Evolutionary conservation across 1,284 basidiomycete species (phyloP).

Genomic region (Tilletiaria anomala): DNA sequence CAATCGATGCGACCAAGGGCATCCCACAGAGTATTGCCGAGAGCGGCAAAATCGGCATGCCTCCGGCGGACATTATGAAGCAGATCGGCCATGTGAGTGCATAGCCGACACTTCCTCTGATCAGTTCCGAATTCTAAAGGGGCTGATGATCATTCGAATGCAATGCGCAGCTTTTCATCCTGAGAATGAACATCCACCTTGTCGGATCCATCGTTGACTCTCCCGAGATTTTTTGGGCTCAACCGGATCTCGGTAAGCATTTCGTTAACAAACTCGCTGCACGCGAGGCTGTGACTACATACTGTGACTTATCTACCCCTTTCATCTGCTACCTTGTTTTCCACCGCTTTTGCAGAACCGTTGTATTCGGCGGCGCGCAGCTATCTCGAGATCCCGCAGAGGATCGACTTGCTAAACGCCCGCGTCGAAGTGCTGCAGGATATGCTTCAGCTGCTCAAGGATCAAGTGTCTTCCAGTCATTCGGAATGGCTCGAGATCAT

Average conservation of each 20-base stretch:
- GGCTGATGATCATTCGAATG: neutral
- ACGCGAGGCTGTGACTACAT: neutral
- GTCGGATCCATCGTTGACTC: conserved; percentile 90
- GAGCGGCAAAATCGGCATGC: conserved; percentile 68
- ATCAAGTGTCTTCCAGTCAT: conserved; percentile 79
- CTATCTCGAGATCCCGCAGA: conserved; percentile 86
- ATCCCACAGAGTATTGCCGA: conserved; percentile 85
- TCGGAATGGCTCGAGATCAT: conserved; percentile 88
- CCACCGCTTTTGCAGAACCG: no score
- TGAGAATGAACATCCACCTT: conserved; percentile 86
- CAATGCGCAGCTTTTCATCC: conserved; percentile 71
- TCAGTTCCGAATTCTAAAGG: neutral
- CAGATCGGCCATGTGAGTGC: conserved; percentile 72
- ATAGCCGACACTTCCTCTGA: no score
- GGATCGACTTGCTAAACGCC: conserved; percentile 81
- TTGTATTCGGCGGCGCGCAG: conserved; percentile 71
- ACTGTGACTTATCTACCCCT: no score
- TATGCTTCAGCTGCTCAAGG: conserved; percentile 88
- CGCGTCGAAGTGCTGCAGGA: conserved; percentile 88
- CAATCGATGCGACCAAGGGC: conserved; percentile 91
- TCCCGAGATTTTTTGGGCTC: conserved; percentile 77
- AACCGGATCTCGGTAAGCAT: conserved; percentile 57
- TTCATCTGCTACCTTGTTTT: no score
- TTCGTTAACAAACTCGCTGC: neutral
- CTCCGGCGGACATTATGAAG: conserved; percentile 73